Evolutionary conservation across 345 rosid species (phyloP), one percentile per base, ranked within the genome.

Genomic region (Eucalyptus regnans): DNA sequence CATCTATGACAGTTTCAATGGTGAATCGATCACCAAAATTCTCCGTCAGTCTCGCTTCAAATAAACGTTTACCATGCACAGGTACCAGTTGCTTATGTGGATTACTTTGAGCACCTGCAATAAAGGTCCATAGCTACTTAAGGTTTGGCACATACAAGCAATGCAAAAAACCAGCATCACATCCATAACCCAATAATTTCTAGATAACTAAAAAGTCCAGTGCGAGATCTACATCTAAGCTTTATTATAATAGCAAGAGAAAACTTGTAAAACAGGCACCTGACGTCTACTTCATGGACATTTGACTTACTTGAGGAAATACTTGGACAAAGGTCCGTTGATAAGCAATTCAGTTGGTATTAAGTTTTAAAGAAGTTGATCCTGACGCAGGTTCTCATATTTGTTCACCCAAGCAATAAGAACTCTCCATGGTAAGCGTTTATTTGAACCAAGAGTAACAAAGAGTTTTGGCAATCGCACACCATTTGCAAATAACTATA

Each of bases 11-110:
- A 41, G 41, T 41, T 41, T 41, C 41, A 41, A 41, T 41, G 41
- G 41, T 41, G 41, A 41, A 41, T 41, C 41, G 41, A 41, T 41
- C 41, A 41, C 41, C 41, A 41, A 41, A 41, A 41, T 41, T 41
- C 41, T 41, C 41, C 5, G 41, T 41, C 41, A 41, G 41, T 41
- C 41, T 41, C 41, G 99, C 98, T 86, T 96, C 95, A 93, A 98
- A 98, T 89, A 90, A 88, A 91, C 90, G 94, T 92, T 95, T 98
- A 87, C 95, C 98, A 89, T 93, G 91, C 86, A 87, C 89, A 89
- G 88, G 89, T 41, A 93, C 91, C 88, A 43, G 93, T 91, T 44
- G 91, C 68, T 84, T 89, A 88, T 90, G 89, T 88, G 86, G 87
- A 50, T 90, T 92, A 86, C 85, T 92, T 84, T 94, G 94, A 87